These are phyloP conservation scores for Colletotrichum sidae DNA, from an alignment of 2,329 filamentous ascomycete genomes.

Conservation along the genomic window DNA sequence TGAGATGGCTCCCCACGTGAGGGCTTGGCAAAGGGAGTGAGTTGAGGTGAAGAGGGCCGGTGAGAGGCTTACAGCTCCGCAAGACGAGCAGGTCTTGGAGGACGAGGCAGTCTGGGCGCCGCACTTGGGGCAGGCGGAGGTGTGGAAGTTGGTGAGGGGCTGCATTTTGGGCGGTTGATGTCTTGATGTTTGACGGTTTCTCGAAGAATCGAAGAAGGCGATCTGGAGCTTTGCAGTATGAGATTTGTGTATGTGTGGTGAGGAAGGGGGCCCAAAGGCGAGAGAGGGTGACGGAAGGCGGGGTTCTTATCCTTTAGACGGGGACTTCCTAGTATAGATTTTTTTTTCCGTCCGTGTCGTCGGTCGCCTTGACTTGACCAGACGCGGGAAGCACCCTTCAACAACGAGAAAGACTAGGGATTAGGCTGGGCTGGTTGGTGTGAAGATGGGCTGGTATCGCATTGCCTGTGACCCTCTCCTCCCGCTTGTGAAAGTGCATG, in stretches of 20 bases:
- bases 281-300: constrained; percentile 8
- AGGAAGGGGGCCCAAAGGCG: not conserved
- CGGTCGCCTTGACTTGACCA: too few relatives aligned
- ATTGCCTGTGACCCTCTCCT: constrained; percentile 14
- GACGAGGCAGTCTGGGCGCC: constrained; percentile 56
- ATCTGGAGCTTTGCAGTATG: not conserved
- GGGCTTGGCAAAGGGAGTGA: not conserved
- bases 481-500: constrained; percentile 15
- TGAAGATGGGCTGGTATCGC: constrained; percentile 7
- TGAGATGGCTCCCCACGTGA: not conserved
- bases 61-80: constrained; percentile 64
- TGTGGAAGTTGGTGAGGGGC: constrained; percentile 49
- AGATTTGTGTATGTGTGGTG: constrained; percentile 10
- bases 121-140: constrained; percentile 68
- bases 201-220: not conserved
- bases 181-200: constrained; percentile 1
- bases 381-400: too few relatives aligned
- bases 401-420: too few relatives aligned
- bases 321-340: too few relatives aligned
- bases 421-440: too few relatives aligned
- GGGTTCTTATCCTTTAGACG: constrained; percentile 8
- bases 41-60: constrained; percentile 10
- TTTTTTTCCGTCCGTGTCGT: too few relatives aligned
- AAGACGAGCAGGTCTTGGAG: constrained; percentile 65
- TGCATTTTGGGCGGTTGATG: constrained; percentile 38